Conservation (phyloP, 2,329 filamentous ascomycete species). For the Plenodomus biglobosus region DNA sequence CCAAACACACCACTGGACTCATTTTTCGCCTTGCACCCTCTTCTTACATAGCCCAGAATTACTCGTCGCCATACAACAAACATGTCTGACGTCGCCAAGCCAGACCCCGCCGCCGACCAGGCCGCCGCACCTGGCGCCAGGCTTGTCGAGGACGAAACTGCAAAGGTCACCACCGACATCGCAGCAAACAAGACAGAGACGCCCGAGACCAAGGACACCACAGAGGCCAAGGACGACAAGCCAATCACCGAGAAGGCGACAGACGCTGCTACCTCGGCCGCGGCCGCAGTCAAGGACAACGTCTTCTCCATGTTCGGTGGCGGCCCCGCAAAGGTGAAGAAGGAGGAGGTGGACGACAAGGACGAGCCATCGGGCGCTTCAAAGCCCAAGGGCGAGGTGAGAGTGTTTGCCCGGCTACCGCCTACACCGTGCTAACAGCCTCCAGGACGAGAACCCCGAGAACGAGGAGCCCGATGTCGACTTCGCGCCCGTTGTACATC, state of each 20-base stretch:
- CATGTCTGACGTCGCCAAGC: conserved; percentile 46
- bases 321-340: conserved; percentile 94
- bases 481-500: conserved; percentile 93
- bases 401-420: conserved; percentile 5
- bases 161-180: conserved; percentile 47
- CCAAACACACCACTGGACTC: conserved; percentile 13
- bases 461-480: conserved; percentile 92
- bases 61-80: conserved; percentile 8
- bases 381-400: conserved; percentile 51
- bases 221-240: conserved; percentile 54
- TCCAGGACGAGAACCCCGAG: conserved; percentile 72
- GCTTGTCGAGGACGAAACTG: conserved; percentile 48
- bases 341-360: conserved; percentile 68
- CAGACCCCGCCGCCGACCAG: conserved; percentile 46
- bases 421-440: conserved; percentile 12
- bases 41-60: conserved; percentile 6
- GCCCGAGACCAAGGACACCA: background rate
- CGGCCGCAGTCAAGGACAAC: conserved; percentile 52
- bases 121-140: conserved; percentile 44
- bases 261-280: conserved; percentile 40
- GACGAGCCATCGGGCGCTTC: conserved; percentile 85
- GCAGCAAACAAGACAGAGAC: conserved; percentile 29
- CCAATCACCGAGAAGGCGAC: conserved; percentile 45
- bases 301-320: conserved; percentile 99
- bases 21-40: conserved; percentile 7